Base-by-base conservation (phyloP, 2,329 filamentous ascomycete species). In the Fusarium napiforme region DNA sequence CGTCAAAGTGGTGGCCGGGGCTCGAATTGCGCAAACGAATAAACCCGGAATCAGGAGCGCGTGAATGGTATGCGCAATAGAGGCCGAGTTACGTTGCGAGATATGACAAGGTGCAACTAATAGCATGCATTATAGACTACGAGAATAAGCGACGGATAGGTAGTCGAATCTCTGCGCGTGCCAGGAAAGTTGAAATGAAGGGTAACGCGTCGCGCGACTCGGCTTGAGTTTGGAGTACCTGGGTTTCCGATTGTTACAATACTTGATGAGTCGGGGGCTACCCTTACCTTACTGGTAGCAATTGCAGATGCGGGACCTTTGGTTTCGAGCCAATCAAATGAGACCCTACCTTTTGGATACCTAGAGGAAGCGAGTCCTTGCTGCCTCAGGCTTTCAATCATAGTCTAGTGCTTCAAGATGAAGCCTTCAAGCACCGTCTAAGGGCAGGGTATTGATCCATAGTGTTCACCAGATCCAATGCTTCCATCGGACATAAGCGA, bases 181-280 rank as follows among this genome's bases (percentile, higher is more conserved):
- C 68, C 73, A 73, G 73, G 64, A 69, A 66, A 62, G 64, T 65
- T 60, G 56, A 71, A 67, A 73, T 64, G 55, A 65, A 69, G 64
- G 61, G 58, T 68, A 73, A 78, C 76, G 76, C 76, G 76, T 77
- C 76, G 76, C 76, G 76, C 76, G 71, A 73, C 72, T 64, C 47
- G 50, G 60, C 60, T 49, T 49, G 45, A 42, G 49, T 49, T 50
- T 55, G 36, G 63, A 67, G 68, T 63, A 73, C 23, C 23, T 23
- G 23, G 67, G 56, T 67, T 65, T 26, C 39, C 36, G 42, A 53
- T 37, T 53, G 23, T 26, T 30, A 30, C 30, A 30, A 10, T 30
- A 37, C 50, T 53, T 39, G 50, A 40, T 39, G 50, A 40, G 32
- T 37, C 47, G 19, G 37, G 37, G 37, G 19, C 37, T 46, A 46